Evolutionary conservation across 257 asterid genomes (phyloP).

Genomic region (Nicotiana undulata): DNA sequence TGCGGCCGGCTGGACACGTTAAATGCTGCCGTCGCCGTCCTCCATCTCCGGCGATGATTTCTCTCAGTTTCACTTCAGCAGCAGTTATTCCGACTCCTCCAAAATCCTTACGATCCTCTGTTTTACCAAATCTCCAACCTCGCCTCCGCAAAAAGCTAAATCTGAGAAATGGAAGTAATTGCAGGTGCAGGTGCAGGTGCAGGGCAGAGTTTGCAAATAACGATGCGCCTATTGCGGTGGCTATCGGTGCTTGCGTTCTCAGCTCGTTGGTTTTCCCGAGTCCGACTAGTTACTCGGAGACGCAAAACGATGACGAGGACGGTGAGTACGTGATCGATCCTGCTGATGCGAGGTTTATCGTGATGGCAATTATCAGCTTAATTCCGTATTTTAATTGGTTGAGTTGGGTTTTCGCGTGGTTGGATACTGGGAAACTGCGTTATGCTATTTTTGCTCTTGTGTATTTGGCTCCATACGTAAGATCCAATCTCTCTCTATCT

Average conservation of each 20-base stretch:
- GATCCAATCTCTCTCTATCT: slow-evolving; percentile 85
- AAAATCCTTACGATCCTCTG: slow-evolving; percentile 20
- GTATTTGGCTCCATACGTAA: slow-evolving; percentile 89
- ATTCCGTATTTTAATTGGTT: slow-evolving; percentile 97
- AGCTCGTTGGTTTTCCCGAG: slow-evolving; percentile 63
- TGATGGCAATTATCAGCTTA: slow-evolving; percentile 88
- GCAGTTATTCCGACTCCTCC: slow-evolving; percentile 25
- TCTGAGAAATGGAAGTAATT: slow-evolving; percentile 33
- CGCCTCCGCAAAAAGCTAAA: slow-evolving; percentile 9
- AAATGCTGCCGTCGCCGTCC: slow-evolving; percentile 24
- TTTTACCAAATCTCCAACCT: slow-evolving; percentile 26
- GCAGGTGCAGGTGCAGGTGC: slow-evolving; percentile 36
- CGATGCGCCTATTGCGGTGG: slow-evolving; percentile 67
- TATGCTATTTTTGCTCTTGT: slow-evolving; percentile 84
- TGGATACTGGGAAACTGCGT: slow-evolving; percentile 78
- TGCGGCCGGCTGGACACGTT: too few species aligned
- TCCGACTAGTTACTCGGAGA: slow-evolving; percentile 32
- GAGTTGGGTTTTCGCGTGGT: slow-evolving; percentile 99
- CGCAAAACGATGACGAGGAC: slow-evolving; percentile 31
- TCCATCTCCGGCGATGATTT: slow-evolving; percentile 32
- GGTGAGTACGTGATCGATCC: slow-evolving; percentile 67
- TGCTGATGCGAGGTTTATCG: slow-evolving; percentile 81
- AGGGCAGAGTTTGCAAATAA: slow-evolving; percentile 58
- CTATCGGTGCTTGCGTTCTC: slow-evolving; percentile 81
- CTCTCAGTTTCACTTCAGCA: slow-evolving; percentile 31